Conservation (phyloP, 2,329 filamentous ascomycete genomes). For the Verticillium isaacii region DNA sequence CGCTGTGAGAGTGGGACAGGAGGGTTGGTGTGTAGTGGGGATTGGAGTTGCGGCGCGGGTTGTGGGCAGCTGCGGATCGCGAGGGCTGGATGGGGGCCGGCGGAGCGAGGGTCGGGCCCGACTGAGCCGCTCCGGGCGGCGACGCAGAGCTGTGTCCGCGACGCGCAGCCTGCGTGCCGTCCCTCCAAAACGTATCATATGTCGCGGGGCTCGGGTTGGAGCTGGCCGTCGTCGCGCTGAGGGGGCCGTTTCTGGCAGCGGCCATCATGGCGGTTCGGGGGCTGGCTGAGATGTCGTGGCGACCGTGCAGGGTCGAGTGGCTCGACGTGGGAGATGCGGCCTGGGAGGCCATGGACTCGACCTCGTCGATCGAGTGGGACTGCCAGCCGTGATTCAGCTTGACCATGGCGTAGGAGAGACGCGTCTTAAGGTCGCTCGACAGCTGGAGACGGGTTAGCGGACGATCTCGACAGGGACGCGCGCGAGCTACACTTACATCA, state of each 20-base stretch:
- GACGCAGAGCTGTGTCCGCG: slow-evolving; percentile 20
- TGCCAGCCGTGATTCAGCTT: slow-evolving; percentile 92
- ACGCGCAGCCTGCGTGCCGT: slow-evolving; percentile 10
- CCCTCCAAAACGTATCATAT: slow-evolving; percentile 41
- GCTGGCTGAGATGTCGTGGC: slow-evolving; percentile 49
- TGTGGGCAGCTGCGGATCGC: slow-evolving; percentile 26
- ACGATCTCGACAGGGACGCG: slow-evolving; percentile 12
- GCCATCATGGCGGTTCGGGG: slow-evolving; percentile 34
- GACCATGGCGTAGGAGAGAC: slow-evolving; percentile 87
- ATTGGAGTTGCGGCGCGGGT: slow-evolving; percentile 46
- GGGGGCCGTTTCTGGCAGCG: slow-evolving; percentile 3
- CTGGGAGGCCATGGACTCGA: slow-evolving; percentile 70
- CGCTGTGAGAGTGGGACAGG: slow-evolving; percentile 42
- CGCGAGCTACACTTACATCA: slow-evolving; percentile 55
- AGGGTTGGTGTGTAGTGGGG: slow-evolving; percentile 44
- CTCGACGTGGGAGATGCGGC: slow-evolving; percentile 59
- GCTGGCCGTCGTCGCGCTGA: slow-evolving; percentile 17
- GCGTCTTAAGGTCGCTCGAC: slow-evolving; percentile 74
- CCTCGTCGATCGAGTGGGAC: slow-evolving; percentile 68
- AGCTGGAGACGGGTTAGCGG: slow-evolving; percentile 40
- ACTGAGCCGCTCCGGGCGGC: slow-evolving; percentile 29
- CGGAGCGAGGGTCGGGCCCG: slow-evolving; percentile 40
- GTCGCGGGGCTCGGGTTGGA: slow-evolving; percentile 12
- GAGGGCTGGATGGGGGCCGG: slow-evolving; percentile 52
- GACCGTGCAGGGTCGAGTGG: slow-evolving; percentile 49